Percentiles rank a stretch among this genome's conserved stretches.
Evolutionary conservation across 176 grass and related monocot genomes (phyloP).

Genomic region (Calamus simplicifolius): DNA sequence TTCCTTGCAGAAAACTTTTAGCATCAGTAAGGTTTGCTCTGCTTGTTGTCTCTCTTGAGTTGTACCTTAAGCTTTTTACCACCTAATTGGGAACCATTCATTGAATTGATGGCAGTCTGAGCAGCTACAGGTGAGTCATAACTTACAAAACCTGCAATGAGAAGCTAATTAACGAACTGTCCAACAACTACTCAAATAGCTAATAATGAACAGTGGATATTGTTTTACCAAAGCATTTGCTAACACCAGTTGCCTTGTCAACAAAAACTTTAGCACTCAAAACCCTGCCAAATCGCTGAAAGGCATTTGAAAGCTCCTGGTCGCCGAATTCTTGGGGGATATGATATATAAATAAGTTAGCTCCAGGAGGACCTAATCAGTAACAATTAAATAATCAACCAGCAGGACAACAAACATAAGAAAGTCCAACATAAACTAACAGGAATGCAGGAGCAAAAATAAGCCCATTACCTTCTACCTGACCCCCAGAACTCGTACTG

Average conservation of each 20-base stretch:
- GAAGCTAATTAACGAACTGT: background rate
- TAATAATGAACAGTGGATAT: background rate
- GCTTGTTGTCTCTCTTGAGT: conserved; percentile 98
- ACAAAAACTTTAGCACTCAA: conserved; percentile 96
- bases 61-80: conserved; percentile 98
- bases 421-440: too few species aligned
- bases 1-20: conserved; percentile 8
- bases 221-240: conserved; percentile 94
- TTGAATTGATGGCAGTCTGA: conserved; percentile 60
- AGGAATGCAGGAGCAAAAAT: background rate
- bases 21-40: conserved; percentile 61
- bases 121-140: conserved; percentile 69
- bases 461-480: conserved; percentile 48
- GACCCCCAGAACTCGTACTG: conserved; percentile 32
- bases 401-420: background rate
- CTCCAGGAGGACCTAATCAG: conserved; percentile 71
- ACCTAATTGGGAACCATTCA: conserved; percentile 82
- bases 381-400: background rate
- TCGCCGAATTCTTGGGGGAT: conserved; percentile 82
- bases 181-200: too few species aligned
- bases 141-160: conserved; percentile 81
- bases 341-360: conserved; percentile 86
- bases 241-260: conserved; percentile 89
- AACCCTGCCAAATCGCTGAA: conserved; percentile 86
- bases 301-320: conserved; percentile 73